These are phyloP conservation scores for Cyclotella atomus DNA, from an alignment of 108 stramenopile genomes.

Conservation along the genomic window DNA sequence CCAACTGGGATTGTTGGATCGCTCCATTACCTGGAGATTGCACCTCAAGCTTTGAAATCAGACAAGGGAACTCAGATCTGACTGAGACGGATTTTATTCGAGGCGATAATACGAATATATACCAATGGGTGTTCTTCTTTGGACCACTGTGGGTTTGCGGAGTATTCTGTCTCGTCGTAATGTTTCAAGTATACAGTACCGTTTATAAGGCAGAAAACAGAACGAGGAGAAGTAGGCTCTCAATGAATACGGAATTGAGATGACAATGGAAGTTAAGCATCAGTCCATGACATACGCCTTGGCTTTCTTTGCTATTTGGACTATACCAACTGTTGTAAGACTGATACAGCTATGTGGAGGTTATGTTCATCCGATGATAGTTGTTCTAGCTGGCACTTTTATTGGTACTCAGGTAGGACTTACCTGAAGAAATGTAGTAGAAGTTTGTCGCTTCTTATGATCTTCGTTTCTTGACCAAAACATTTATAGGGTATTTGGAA, in stretches of 20 bases:
- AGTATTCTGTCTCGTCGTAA: conserved; percentile 14
- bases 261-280: conserved; percentile 12
- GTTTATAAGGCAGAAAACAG: conserved; percentile 6
- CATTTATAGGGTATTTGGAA: conserved; percentile 35
- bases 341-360: conserved; percentile 20
- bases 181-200: conserved; percentile 6
- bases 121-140: conserved; percentile 26
- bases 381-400: conserved; percentile 1
- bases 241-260: neutral
- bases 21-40: conserved; percentile 20
- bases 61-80: conserved; percentile 15
- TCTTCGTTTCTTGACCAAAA: neutral
- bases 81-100: conserved; percentile 24
- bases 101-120: conserved; percentile 34
- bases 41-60: conserved; percentile 23
- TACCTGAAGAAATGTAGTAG: neutral
- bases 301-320: conserved; percentile 22
- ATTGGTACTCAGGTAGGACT: conserved; percentile 10
- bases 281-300: conserved; percentile 21
- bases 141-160: conserved; percentile 21
- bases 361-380: conserved; percentile 13
- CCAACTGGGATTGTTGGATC: conserved; percentile 42
- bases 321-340: conserved; percentile 18
- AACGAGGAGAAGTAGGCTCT: neutral
- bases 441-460: neutral